Conservation (phyloP, 306 rosid species). For the Vachellia pachyceras region DNA sequence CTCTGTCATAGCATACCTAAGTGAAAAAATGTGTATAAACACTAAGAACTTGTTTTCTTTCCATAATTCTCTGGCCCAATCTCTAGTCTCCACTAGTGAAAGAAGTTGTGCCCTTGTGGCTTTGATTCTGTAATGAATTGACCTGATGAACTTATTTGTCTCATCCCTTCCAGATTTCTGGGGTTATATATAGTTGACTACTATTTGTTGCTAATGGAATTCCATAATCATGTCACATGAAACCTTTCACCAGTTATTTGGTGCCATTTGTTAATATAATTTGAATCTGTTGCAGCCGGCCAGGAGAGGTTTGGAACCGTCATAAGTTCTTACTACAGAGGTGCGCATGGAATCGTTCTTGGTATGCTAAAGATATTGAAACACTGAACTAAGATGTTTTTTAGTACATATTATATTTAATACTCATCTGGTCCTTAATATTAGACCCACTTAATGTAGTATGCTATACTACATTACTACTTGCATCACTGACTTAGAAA, state of each 20-base stretch:
- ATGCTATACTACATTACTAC: neutral
- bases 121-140: slow-evolving; percentile 10
- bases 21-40: neutral
- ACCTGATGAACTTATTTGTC: neutral
- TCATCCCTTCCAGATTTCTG: slow-evolving; percentile 4
- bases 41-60: neutral
- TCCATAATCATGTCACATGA: slow-evolving; percentile 5
- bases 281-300: slow-evolving; percentile 70
- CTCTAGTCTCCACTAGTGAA: neutral
- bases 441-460: no score
- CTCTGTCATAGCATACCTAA: neutral
- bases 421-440: no score
- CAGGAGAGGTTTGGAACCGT: slow-evolving; percentile 97
- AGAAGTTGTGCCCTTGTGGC: neutral
- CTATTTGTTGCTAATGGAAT: slow-evolving; percentile 1
- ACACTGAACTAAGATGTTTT: neutral
- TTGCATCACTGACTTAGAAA: neutral
- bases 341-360: slow-evolving; percentile 93
- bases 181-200: neutral
- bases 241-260: slow-evolving; percentile 27
- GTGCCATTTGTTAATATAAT: neutral
- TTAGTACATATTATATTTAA: neutral
- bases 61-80: neutral
- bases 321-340: slow-evolving; percentile 91
- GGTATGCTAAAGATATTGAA: slow-evolving; percentile 56